Evolutionary conservation across 176 grass and related monocot species (phyloP), one percentile per base, ranked within the genome.

Genomic region (Elaeis guineensis): DNA sequence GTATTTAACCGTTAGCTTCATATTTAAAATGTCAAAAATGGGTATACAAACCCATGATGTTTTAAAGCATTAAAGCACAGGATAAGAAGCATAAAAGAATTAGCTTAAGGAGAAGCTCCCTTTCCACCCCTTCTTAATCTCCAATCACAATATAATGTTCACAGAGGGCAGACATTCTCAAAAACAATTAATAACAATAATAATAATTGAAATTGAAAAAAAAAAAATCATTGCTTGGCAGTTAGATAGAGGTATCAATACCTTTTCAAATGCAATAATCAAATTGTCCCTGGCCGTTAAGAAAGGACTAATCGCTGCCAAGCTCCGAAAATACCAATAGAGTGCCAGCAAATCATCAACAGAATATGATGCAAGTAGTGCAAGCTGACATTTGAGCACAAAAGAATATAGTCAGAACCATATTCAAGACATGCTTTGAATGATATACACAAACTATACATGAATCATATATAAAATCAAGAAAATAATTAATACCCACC

Each of bases 211-310:
- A 23, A 23, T 23, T 23, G 23, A 23, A 26, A 26, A 26, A 26
- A 26, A 26, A 26, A 26, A 26, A 26, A 26, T 4, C 25, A 26
- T 3, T 26, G 25, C 25, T 26, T 26, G 25, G 25, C 25, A 26
- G 25, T 26, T 26, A 50, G 25, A 29, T 39, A 35, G 49, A n/a
- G 56, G 32, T 35, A 35, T 35, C 19, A 17, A 48, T 81, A 97
- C 92, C 87, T 85, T 97, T 55, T 97, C 92, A 80, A 97, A 97
- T 63, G 82, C 83, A 59, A 97, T 80, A 68, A 97, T 87, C 66
- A 97, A 74, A 65, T 97, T 97, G 50, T 97, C 92, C 57, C 92
- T 83, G 20, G 92, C 92, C 54, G 82, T 90, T 32, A 69, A 64
- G 62, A 97, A 91, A 54, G 92, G 92, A 70, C 25, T 80, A 57